Base-by-base conservation (phyloP, 192 early-diverging fungal genomes). In the Pilaira anomala region DNA sequence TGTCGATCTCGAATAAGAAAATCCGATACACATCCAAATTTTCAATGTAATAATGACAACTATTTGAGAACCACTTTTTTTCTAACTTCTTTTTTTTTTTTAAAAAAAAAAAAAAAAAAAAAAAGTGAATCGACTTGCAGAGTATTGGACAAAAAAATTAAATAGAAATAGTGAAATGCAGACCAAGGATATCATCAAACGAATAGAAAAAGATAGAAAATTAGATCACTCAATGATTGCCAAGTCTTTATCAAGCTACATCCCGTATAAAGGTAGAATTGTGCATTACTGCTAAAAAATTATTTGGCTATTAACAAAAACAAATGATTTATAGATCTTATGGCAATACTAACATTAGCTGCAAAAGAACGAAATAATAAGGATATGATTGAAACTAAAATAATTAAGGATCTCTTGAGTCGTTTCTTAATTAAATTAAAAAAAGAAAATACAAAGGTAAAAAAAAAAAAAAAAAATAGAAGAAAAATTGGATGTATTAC, bases 1-100 rank as follows among this genome's bases (percentile, higher is more conserved):
- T 96, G 94, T 70, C 64, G 76, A 58, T 66, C 73, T 12, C 40
- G 78, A 30, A 65, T 95, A 13, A 76, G 62, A 30, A 57, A 74
- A 26, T 80, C 85, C 65, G 81, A 93, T 63, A 91, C 94, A 46
- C 92, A 80, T 62, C 93, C 93, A 13, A 95, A 94, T 73, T 92
- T 91, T 69, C 72, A 81, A 65, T 66, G 88, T 87, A 70, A 76
- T 78, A 72, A 21, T n/a, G 2, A 25, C 12, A 21, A 25, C 18
- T 4, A 48, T 22, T 12, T 59, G 7, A 11, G 19, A 40, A 56
- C 45, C 16, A 19, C 2, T 39, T 1, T 19, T 13, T n/a, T 21
- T 36, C 21, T 41, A 41, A 14, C 55, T 14, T 36, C 21, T 48
- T 25, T 18, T 30, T 12, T 46, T 16, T 16, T 58, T 14, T 33